Base-by-base conservation (phyloP, 805 yeast genomes). In the Hanseniaspora meyeri region DNA sequence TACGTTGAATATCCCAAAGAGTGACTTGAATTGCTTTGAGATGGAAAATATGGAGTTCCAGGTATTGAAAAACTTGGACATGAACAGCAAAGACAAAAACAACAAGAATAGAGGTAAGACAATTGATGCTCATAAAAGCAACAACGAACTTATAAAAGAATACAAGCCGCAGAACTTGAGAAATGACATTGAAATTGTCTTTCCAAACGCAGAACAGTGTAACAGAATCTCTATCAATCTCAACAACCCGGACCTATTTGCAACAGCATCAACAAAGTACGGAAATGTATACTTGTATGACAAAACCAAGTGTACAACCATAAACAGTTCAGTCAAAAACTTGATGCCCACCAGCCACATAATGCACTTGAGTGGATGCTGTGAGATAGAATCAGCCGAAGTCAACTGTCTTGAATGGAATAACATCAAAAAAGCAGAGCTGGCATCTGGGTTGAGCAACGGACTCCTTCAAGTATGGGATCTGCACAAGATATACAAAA, bases 351-450 rank as follows among this genome's bases (percentile, higher is more conserved):
- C 51, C 16, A 55, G 56, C 10, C 11, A 57, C 45, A 59, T 59
- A 11, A 40, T 54, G 6, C 57, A 59, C 16, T 60, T 59, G 31
- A 52, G 53, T 64, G 56, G 62, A 65, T 20, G 57, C 58, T 42
- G 61, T 63, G 47, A 59, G 61, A 14, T 66, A 58, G 56, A 72
- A 12, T 53, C 60, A n/a, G 54, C 50, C 9, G 58, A 85, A 60
- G 82, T 83, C 0, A 80, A 82, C 66, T 87, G 90, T 0, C 62
- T 87, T 4, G 78, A 79, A 57, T 90, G 96, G 96, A 88, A 87
- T 64, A 65, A 67, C 10, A 77, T 75, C 53, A 70, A 65, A 17
- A 83, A 83, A 62, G 95, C 90, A 0, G 65, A 68, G 5, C 63
- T 86, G 38, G 72, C 82, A 0, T 70, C 84, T 1, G 86, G 83